These are phyloP conservation scores for Periconia digitata DNA, from an alignment of 2,329 filamentous ascomycete species.

Conservation along the genomic window DNA sequence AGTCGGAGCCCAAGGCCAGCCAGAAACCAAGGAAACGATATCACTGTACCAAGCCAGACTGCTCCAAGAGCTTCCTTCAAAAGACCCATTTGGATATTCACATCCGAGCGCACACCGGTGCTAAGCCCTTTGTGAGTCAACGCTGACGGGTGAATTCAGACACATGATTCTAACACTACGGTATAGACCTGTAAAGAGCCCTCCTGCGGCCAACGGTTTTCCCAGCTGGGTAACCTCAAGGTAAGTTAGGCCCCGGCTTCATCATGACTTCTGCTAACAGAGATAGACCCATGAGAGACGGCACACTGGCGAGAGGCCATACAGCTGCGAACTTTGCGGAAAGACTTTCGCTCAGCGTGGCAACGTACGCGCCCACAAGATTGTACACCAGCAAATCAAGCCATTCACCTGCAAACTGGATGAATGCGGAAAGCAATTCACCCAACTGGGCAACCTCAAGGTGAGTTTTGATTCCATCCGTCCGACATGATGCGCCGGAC, in stretches of 20 bases:
- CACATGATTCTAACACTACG: slow-evolving; percentile 18
- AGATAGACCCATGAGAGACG: slow-evolving; percentile 78
- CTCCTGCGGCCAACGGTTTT: slow-evolving; percentile 78
- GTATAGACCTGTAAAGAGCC: slow-evolving; percentile 67
- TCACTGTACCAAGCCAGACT: slow-evolving; percentile 71
- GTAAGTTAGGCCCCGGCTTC: slow-evolving; percentile 48
- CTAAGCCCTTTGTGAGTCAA: slow-evolving; percentile 78
- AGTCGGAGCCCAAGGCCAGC: slow-evolving; percentile 23
- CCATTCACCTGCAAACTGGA: slow-evolving; percentile 81
- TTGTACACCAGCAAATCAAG: slow-evolving; percentile 76
- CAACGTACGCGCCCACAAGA: slow-evolving; percentile 81
- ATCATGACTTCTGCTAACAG: slow-evolving; percentile 12
- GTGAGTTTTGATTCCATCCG: slow-evolving; percentile 44
- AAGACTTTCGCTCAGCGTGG: slow-evolving; percentile 84
- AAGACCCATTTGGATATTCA: slow-evolving; percentile 95
- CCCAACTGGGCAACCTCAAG: slow-evolving; percentile 90
- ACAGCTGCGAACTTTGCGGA: slow-evolving; percentile 74
- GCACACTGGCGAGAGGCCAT: slow-evolving; percentile 86
- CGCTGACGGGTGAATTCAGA: neutral
- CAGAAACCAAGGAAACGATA: slow-evolving; percentile 65
- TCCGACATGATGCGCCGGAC: neutral
- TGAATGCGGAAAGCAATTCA: slow-evolving; percentile 83
- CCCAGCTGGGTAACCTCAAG: slow-evolving; percentile 87
- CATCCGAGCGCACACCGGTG: slow-evolving; percentile 81
- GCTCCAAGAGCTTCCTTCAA: slow-evolving; percentile 81